Evolutionary conservation across 2,329 filamentous ascomycete species (phyloP).

Genomic region (Ceratocystis eucalypticola): DNA sequence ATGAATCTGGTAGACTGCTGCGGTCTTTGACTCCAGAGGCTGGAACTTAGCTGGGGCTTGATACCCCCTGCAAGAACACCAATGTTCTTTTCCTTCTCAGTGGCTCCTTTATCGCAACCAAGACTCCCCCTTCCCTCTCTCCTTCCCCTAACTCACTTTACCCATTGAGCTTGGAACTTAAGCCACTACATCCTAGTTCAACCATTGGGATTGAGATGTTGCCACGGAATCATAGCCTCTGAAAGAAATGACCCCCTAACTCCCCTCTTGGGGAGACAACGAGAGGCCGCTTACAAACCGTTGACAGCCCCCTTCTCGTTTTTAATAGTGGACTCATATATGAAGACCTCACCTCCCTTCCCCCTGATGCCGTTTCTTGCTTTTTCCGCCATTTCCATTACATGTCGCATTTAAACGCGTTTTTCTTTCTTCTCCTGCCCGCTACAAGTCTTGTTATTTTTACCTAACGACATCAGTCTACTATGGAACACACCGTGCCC

Average conservation of each 20-base stretch:
- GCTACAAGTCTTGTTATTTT: not conserved
- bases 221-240: not conserved
- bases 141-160: no score
- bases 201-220: not conserved
- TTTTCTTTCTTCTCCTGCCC: no score
- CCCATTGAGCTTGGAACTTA: not conserved
- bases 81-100: no score
- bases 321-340: not conserved
- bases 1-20: not conserved
- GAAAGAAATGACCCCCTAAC: not conserved
- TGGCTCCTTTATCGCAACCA: no score
- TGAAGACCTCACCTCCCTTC: not conserved
- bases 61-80: no score
- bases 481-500: constrained; percentile 24
- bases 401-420: no score
- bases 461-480: not conserved
- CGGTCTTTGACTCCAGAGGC: no score
- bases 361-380: not conserved
- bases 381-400: not conserved
- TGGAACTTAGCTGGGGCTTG: no score
- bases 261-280: not conserved
- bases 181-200: not conserved
- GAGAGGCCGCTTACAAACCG: not conserved
- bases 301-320: not conserved
- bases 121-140: no score